A percentile compares a stretch with the other conserved stretches of the same genome.
These are phyloP conservation scores for Penicillium verrucosum DNA, from an alignment of 2,329 filamentous ascomycete species.

Conservation along the genomic window DNA sequence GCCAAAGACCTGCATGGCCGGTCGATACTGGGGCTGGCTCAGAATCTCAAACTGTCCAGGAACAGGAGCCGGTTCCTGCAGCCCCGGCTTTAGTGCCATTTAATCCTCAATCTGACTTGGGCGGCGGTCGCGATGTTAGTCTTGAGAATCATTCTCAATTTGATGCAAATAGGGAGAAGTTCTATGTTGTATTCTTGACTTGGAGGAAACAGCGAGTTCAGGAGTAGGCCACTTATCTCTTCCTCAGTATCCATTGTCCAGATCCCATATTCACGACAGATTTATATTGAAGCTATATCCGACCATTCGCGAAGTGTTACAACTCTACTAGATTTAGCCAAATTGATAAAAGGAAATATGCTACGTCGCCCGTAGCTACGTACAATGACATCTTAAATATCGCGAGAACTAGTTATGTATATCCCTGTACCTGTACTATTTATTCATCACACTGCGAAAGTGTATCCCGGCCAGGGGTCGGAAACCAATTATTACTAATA, in stretches of 20 bases:
- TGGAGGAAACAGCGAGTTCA: not conserved
- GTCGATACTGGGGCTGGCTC: not conserved
- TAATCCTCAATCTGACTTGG: not conserved
- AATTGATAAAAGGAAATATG: too few relatives aligned
- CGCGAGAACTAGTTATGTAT: too few relatives aligned
- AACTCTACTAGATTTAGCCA: too few relatives aligned
- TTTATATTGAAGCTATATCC: too few relatives aligned
- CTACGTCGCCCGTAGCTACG: too few relatives aligned
- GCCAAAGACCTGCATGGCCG: not conserved
- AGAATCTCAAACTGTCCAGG: not conserved
- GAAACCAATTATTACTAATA: too few relatives aligned
- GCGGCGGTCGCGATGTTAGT: too few relatives aligned
- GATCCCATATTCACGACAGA: not conserved
- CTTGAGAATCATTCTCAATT: not conserved
- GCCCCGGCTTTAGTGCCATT: not conserved
- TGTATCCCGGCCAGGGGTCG: too few relatives aligned
- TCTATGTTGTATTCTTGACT: slow-evolving; percentile 2
- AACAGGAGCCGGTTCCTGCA: not conserved
- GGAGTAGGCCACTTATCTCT: not conserved
- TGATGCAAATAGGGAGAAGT: not conserved
- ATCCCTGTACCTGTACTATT: too few relatives aligned
- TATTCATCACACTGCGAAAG: too few relatives aligned
- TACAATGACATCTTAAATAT: too few relatives aligned
- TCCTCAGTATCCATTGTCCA: not conserved
- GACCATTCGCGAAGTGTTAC: too few relatives aligned